Percentiles rank a stretch among this genome's conserved stretches.
Conservation (phyloP, 768 basidiomycete genomes). For the Butyriboletus loyo region DNA sequence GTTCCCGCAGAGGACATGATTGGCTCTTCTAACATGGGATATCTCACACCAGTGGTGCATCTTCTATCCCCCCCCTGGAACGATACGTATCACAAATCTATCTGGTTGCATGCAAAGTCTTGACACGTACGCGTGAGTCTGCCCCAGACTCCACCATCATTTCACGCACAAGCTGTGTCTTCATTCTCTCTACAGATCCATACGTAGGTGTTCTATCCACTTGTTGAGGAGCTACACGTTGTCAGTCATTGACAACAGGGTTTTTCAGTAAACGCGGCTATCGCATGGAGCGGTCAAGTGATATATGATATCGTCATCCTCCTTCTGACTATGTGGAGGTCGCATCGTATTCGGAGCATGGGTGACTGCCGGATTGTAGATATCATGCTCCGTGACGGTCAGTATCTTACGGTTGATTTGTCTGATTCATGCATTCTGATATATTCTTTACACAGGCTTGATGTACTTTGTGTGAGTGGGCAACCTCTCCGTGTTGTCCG, state of each 20-base stretch:
- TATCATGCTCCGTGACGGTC: conserved; percentile 17
- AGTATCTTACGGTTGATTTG: neutral
- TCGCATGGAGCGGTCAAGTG: conserved; percentile 12
- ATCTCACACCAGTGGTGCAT: conserved; percentile 9
- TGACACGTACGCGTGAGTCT: conserved; percentile 1
- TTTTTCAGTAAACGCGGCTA: neutral
- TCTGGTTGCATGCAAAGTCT: neutral
- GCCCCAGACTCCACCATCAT: neutral
- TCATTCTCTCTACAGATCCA: neutral
- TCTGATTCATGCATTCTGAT: neutral
- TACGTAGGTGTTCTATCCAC: conserved; percentile 7
- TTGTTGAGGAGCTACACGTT: neutral
- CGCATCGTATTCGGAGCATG: neutral
- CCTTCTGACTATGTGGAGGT: conserved; percentile 17
- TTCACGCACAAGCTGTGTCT: neutral
- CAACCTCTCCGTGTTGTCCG: neutral
- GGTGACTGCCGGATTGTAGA: conserved; percentile 10
- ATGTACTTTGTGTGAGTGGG: conserved; percentile 17
- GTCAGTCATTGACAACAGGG: neutral
- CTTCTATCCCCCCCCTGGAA: neutral
- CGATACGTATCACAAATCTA: too few species aligned
- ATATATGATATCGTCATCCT: conserved; percentile 23
- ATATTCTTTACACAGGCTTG: conserved; percentile 1
- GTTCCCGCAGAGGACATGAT: too few species aligned
- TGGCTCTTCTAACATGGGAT: neutral